Evolutionary conservation across 192 early-diverging fungal genomes (phyloP), one percentile per base, ranked within the genome.

Genomic region (Backusella tuberculispora): DNA sequence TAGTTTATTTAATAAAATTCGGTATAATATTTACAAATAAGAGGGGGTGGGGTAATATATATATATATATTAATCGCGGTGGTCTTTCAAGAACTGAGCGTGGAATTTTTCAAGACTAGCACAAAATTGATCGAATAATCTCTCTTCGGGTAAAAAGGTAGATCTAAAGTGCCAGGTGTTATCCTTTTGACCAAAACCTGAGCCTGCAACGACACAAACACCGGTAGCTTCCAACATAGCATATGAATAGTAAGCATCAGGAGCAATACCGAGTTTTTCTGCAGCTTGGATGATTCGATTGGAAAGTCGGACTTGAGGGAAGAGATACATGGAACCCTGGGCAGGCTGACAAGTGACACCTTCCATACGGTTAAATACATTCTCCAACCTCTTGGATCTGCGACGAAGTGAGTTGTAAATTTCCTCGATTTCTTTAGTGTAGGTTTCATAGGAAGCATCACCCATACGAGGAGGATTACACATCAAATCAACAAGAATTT

Each of bases 151-250:
- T 80, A 99, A 81, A 84, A 99, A 99, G 3, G 97, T 98, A 50
- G 92, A 92, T 72, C 97, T 89, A 89, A 99, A 97, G 83, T 99
- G 97, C 85, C 88, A 96, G 5, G 95, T 99, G 17, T 89, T 92
- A 12, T 90, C 86, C 47, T 88, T 87, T 86, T 99, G 97, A 46
- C 92, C 90, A 81, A 99, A 99, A 26, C 97, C 97, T 29, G 88
- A 91, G 14, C 76, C 76, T 4, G 97, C 92, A 15, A 99, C 95
- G 21, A 97, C 93, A 81, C 96, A 99, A 66, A 99, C 96, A 71
- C 97, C 97, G 5, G 96, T 99, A 40, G 92, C 89, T 78, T 97
- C 90, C 24, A 99, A 83, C 90, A 99, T 89, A 66, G 90, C 93
- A 86, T 98, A 79, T 79, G 93, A 95, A 85, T 99, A 99, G 66